Evolutionary conservation across 331 rosid species (phyloP), one percentile per base, ranked within the genome.

Genomic region (Cydonia oblonga): DNA sequence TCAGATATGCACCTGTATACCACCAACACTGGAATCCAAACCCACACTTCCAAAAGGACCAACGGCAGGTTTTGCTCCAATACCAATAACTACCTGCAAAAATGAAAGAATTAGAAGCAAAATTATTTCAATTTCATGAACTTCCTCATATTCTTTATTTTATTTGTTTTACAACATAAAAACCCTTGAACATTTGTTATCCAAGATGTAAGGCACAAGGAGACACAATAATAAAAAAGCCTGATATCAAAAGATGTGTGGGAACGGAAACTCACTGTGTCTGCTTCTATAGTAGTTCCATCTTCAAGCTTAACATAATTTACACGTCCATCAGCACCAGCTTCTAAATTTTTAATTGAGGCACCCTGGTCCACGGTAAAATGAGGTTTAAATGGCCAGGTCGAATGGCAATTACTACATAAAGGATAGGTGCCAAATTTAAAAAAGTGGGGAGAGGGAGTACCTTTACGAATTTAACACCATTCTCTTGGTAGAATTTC

Each of bases 61-160:
- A 38, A 90, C 90, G 29, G 92, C 87, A 80, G 96, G 97, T 84
- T 87, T 90, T 16, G 96, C 87, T 75, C 98, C 98, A 71, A 93
- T 89, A 71, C 97, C 97, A 64, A 93, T 79, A 69, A 90, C 76
- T 73, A 93, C 91, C 97, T 89, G 86, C 68, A 79, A 71, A 59
- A 63, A 23, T 25, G 68, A 64, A 73, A 58, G 28, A 72, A 76
- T 71, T 71, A 74, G 44, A 66, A 68, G 56, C 64, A 75, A 46
- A 38, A 44, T 42, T 76, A 29, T 67, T 76, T 35, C 46, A 75
- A 68, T 24, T 71, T 67, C 64, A 32, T 56, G 56, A 19, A 29
- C 28, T 76, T 75, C 73, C 38, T 53, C n/a, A 22, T 23, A 68
- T 62, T 13, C 81, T 20, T 63, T 64, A 9, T 26, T 63, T 76